These are phyloP conservation scores for Kwoniella bestiolae DNA, from an alignment of 768 basidiomycete species.

Conservation along the genomic window DNA sequence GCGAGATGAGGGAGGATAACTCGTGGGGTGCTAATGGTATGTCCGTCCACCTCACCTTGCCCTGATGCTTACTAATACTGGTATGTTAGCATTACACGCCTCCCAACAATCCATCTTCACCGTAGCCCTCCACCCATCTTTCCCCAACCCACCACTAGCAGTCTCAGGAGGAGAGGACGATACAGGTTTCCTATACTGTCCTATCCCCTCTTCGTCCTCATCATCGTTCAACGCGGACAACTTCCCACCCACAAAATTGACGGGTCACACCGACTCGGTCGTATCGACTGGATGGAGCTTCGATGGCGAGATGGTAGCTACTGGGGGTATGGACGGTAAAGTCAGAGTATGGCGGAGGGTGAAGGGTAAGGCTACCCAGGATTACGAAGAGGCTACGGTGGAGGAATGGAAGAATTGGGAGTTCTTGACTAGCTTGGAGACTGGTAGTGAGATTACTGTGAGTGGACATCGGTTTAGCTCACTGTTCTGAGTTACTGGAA, in stretches of 20 bases:
- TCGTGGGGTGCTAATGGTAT: slow-evolving; percentile 37
- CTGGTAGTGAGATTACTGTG: slow-evolving; percentile 94
- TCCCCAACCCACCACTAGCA: slow-evolving; percentile 69
- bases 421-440: slow-evolving; percentile 88
- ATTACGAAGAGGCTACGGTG: slow-evolving; percentile 60
- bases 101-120: slow-evolving; percentile 74
- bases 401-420: slow-evolving; percentile 81
- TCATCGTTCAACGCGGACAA: slow-evolving; percentile 41
- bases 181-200: slow-evolving; percentile 76
- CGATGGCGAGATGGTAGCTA: slow-evolving; percentile 91
- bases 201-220: slow-evolving; percentile 42
- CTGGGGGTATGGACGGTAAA: slow-evolving; percentile 97
- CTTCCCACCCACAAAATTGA: slow-evolving; percentile 64
- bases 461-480: slow-evolving; percentile 45
- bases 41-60: slow-evolving; percentile 1
- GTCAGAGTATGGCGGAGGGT: slow-evolving; percentile 89
- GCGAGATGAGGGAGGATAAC: slow-evolving; percentile 35
- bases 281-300: slow-evolving; percentile 74
- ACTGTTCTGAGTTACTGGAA: neutral
- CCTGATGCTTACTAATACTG: neutral
- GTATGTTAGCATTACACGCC: slow-evolving; percentile 63
- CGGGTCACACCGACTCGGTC: slow-evolving; percentile 93
- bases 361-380: slow-evolving; percentile 26
- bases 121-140: slow-evolving; percentile 78
- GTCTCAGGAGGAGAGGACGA: slow-evolving; percentile 96